Percentiles rank a stretch among this genome's conserved stretches.
Conservation (phyloP, 257 asterid species). For the Jaltomata sinuosa region DNA sequence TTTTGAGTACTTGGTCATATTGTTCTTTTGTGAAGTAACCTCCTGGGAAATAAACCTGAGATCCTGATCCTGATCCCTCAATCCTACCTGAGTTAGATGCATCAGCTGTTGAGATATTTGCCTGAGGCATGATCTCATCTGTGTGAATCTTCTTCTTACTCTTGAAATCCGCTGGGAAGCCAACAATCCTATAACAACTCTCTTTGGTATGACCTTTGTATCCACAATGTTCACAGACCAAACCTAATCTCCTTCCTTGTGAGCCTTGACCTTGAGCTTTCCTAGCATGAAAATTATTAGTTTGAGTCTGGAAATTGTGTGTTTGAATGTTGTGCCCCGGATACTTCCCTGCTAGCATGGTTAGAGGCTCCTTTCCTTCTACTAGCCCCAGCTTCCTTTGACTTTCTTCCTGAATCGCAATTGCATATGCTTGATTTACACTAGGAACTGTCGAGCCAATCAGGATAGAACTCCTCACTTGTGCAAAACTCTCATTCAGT, state of each 20-base stretch:
- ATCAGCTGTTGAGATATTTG: background rate
- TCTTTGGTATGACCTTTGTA: background rate
- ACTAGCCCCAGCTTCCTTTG: background rate
- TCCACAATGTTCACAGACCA: background rate
- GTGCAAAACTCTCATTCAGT: background rate
- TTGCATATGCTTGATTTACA: background rate
- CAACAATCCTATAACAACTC: background rate
- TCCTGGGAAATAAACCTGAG: background rate
- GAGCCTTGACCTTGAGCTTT: background rate
- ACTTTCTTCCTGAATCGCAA: background rate
- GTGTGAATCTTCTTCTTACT: background rate
- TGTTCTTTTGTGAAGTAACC: background rate
- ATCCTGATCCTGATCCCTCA: no score
- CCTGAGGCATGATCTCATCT: background rate
- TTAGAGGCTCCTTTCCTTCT: background rate
- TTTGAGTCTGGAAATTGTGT: background rate
- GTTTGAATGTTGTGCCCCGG: background rate
- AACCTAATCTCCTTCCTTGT: background rate
- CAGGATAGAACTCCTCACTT: background rate
- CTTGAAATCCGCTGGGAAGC: background rate
- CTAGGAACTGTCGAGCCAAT: background rate
- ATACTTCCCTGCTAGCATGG: background rate
- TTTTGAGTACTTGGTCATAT: background rate
- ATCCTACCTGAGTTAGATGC: no score
- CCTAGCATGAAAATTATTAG: no score